Percentiles rank a stretch among this genome's conserved stretches.
phyloP scores from a whole-genome alignment of 1,284 basidiomycete species.

The Malassezia japonica region DNA sequence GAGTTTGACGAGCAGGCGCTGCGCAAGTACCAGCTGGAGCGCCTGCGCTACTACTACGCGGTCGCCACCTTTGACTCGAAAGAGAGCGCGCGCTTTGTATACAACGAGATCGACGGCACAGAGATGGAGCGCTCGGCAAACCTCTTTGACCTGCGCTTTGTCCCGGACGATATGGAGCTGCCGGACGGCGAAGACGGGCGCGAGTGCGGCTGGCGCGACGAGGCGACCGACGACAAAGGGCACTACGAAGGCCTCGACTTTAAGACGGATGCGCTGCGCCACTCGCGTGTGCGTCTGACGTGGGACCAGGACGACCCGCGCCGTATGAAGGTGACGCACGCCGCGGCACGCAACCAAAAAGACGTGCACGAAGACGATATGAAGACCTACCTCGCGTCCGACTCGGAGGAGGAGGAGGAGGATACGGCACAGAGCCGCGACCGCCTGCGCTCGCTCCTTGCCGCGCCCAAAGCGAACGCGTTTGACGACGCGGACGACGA shows the following conservation, averaged over 20 bases:
- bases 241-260: constrained; percentile 78
- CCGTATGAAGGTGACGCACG: constrained; percentile 60
- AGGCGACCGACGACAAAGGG: constrained; percentile 60
- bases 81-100: constrained; percentile 69
- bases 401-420: constrained; percentile 29
- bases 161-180: constrained; percentile 74
- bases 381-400: constrained; percentile 43
- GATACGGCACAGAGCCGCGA: constrained; percentile 15
- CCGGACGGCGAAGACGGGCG: constrained; percentile 60
- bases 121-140: constrained; percentile 96
- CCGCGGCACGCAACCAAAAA: constrained; percentile 23
- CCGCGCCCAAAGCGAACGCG: constrained; percentile 19
- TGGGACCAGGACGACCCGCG: constrained; percentile 98
- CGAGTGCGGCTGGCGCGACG: constrained; percentile 58
- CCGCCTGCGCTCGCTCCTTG: constrained; percentile 35
- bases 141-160: constrained; percentile 68
- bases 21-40: constrained; percentile 83
- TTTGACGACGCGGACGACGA: constrained; percentile 37
- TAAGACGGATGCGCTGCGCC: constrained; percentile 88
- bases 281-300: constrained; percentile 93
- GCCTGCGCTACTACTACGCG: constrained; percentile 91
- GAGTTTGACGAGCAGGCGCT: constrained; percentile 69
- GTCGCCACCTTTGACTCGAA: constrained; percentile 78
- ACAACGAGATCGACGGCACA: constrained; percentile 79
- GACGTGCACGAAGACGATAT: constrained; percentile 44